These are phyloP conservation scores for Sclerotinia glacialis DNA, from an alignment of 2,329 filamentous ascomycete genomes.

Conservation along the genomic window DNA sequence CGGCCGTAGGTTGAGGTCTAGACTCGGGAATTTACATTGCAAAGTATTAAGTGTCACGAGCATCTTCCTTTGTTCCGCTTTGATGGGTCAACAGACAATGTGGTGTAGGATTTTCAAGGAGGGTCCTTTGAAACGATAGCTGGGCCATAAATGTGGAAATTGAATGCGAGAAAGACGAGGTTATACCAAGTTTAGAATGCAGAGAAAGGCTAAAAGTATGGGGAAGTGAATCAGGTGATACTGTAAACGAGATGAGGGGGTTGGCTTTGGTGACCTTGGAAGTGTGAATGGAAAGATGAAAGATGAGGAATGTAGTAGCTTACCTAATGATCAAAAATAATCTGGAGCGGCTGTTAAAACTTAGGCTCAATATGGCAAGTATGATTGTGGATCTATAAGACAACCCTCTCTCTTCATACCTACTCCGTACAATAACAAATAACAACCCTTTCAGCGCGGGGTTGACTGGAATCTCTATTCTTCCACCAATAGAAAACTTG, in stretches of 20 bases:
- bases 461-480: constrained; percentile 13
- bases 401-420: too few species aligned
- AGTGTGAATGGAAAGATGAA: not conserved
- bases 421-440: too few species aligned
- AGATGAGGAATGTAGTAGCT: not conserved
- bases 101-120: not conserved
- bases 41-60: constrained; percentile 10
- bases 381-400: too few species aligned
- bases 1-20: not conserved
- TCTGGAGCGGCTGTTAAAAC: too few species aligned
- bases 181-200: not conserved
- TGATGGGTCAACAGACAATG: not conserved
- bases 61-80: not conserved
- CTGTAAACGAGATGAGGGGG: not conserved
- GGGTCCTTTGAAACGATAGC: not conserved
- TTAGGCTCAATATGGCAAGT: too few species aligned
- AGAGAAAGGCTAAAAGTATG: not conserved
- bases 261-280: not conserved
- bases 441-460: too few species aligned
- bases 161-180: not conserved
- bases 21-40: not conserved
- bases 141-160: constrained; percentile 2
- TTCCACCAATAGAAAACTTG: constrained; percentile 17
- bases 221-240: not conserved
- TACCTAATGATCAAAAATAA: constrained; percentile 12